Conservation (phyloP, 2,329 filamentous ascomycete genomes). For the Cercospora sp. region DNA sequence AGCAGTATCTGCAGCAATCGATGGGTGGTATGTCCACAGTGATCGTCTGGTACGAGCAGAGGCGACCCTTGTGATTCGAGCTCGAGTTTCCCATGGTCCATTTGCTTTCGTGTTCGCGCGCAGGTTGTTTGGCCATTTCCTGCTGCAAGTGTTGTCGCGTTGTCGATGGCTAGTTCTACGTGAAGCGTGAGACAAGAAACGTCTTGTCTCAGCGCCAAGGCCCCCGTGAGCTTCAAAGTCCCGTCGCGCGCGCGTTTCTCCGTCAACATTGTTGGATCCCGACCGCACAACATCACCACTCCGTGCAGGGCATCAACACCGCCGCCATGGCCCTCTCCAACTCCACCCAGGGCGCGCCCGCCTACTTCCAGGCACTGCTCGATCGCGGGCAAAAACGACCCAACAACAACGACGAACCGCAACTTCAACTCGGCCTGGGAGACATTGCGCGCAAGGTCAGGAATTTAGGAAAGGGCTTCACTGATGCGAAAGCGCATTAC, state of each 20-base stretch:
- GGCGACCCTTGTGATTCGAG: neutral
- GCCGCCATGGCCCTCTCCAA: constrained; percentile 19
- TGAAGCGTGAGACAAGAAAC: neutral
- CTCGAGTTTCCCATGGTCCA: neutral
- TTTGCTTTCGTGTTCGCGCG: neutral
- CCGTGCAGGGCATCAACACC: neutral
- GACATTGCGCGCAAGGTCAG: constrained; percentile 77
- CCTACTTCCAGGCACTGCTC: constrained; percentile 64
- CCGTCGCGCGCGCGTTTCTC: constrained; percentile 8
- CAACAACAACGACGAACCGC: constrained; percentile 75
- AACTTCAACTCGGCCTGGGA: constrained; percentile 84
- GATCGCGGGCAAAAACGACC: constrained; percentile 65
- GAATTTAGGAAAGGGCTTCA: constrained; percentile 69
- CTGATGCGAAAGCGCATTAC: constrained; percentile 67
- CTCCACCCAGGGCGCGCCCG: constrained; percentile 42
- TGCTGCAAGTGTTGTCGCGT: neutral
- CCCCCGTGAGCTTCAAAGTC: neutral
- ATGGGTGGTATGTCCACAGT: neutral
- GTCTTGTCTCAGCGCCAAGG: neutral
- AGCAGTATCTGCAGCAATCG: neutral
- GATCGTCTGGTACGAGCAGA: neutral
- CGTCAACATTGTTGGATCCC: constrained; percentile 2
- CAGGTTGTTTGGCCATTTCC: neutral
- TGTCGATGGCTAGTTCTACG: neutral
- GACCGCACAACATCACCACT: neutral